Percentiles rank a stretch among this genome's conserved stretches.
Evolutionary conservation across 208 protist genomes (phyloP).

Genomic region (Crithidia expoeki): DNA sequence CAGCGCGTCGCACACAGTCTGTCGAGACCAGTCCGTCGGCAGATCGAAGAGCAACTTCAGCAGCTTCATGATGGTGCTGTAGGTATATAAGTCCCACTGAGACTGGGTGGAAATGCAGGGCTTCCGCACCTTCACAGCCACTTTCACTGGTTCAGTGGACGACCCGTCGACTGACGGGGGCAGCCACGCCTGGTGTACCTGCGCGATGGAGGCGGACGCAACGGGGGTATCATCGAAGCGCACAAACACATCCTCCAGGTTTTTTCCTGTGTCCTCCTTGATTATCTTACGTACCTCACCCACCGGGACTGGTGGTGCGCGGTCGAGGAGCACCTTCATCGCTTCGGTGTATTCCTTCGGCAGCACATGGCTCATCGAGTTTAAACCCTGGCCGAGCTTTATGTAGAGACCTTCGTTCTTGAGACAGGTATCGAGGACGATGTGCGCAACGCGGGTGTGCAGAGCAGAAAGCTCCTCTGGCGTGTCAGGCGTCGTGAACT

Average conservation of each 20-base stretch:
- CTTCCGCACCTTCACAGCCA: slow-evolving; percentile 96
- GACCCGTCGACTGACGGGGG: slow-evolving; percentile 25
- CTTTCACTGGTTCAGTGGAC: slow-evolving; percentile 31
- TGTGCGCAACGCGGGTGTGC: slow-evolving; percentile 48
- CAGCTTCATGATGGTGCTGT: slow-evolving; percentile 62
- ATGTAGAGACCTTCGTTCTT: slow-evolving; percentile 91
- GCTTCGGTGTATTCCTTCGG: slow-evolving; percentile 81
- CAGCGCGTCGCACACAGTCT: slow-evolving; percentile 77
- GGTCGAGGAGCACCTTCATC: slow-evolving; percentile 76
- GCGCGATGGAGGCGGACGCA: slow-evolving; percentile 94
- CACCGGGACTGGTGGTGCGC: slow-evolving; percentile 59
- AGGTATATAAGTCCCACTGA: slow-evolving; percentile 84
- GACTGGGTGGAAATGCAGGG: slow-evolving; percentile 78
- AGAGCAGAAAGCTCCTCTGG: slow-evolving; percentile 59
- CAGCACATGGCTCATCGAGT: slow-evolving; percentile 88
- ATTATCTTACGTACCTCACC: slow-evolving; percentile 57
- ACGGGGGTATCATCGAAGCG: slow-evolving; percentile 91
- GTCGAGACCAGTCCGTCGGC: slow-evolving; percentile 68
- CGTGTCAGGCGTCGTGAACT: slow-evolving; percentile 58
- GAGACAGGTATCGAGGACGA: slow-evolving; percentile 65
- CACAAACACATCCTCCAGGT: slow-evolving; percentile 80
- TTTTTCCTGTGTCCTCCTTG: slow-evolving; percentile 58
- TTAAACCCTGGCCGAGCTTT: slow-evolving; percentile 87
- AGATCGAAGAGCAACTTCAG: slow-evolving; percentile 77
- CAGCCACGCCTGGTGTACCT: slow-evolving; percentile 89